Conservation (phyloP, 139 green algal species). For the Chlamydomonas sphaeroides region DNA sequence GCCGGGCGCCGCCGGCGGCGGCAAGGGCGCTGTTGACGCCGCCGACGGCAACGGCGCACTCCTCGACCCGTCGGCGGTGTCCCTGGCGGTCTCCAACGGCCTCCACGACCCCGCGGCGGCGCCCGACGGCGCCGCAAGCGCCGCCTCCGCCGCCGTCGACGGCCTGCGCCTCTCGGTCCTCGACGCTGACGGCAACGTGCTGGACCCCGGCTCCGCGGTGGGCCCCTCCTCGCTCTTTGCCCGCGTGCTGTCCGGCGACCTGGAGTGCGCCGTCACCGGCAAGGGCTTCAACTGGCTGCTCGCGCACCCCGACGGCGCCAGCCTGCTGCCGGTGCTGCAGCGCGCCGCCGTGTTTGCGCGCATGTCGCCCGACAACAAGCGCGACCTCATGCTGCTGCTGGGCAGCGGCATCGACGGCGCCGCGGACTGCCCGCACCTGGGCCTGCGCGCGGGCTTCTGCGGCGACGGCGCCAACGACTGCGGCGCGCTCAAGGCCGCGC, state of each 20-base stretch:
- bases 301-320: background rate
- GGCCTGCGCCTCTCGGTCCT: slow-evolving; percentile 51
- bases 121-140: background rate
- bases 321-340: slow-evolving; percentile 54
- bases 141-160: background rate
- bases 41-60: background rate
- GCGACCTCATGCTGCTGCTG: slow-evolving; percentile 64
- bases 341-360: slow-evolving; percentile 54
- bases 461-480: slow-evolving; percentile 75
- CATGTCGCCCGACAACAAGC: slow-evolving; percentile 68
- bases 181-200: slow-evolving; percentile 49
- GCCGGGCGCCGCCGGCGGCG: too few relatives aligned
- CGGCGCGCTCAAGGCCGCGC: slow-evolving; percentile 67
- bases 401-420: slow-evolving; percentile 53
- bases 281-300: slow-evolving; percentile 63
- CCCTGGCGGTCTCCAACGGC: too few relatives aligned
- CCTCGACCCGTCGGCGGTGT: too few relatives aligned
- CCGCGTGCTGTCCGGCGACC: slow-evolving; percentile 42
- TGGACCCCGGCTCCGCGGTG: too few relatives aligned
- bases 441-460: slow-evolving; percentile 71
- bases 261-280: slow-evolving; percentile 71
- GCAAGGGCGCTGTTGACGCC: too few relatives aligned
- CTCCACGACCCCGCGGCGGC: background rate
- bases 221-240: background rate
- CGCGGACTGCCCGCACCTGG: slow-evolving; percentile 46